Evolutionary conservation across 2,329 filamentous ascomycete species (phyloP), one percentile per base, ranked within the genome.

Genomic region (Ophiostoma perfectum): DNA sequence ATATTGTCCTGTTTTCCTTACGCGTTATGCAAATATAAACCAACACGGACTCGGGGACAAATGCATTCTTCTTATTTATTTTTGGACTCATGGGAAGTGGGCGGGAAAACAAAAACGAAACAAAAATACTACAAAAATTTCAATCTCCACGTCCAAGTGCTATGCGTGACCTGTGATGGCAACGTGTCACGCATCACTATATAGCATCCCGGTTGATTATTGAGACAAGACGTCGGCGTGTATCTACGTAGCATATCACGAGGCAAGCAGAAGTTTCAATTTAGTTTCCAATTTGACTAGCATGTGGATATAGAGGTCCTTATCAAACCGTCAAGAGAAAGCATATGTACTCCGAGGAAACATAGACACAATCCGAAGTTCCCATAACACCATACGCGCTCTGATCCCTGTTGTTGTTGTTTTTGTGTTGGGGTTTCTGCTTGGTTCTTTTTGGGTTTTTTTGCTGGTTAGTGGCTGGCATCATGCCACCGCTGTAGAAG

Each of bases 111-210:
- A 67, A 68, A 67, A 68, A 68, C 65, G 62, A 66, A 60, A 64
- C 42, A 63, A 67, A 65, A 65, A 67, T 65, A 65, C 38, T 65
- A 64, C 60, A 66, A 68, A 70, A 68, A 66, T 39, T 66, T 69
- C 14, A 67, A 67, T 60, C 27, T 60, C 49, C 49, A 55, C 12
- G 18, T 55, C 18, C 45, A 47, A 55, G 18, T 55, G 49, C 18
- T 47, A 9, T 55, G 49, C 27, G 27, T 55, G 49, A n/a, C 18
- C 14, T 55, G 49, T 18, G 18, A n/a, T 18, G 18, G 16, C 8
- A n/a, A 18, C 9, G 5, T 52, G 42, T 44, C 12, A 7, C 5
- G 27, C 27, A 27, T 27, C 27, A 27, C 27, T 27, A 27, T 27
- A 27, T 27, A 27, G 27, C 27, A 44, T 44, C 42, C 42, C 42